phyloP scores from a whole-genome alignment of 345 rosid species.

The Citrus sp. region DNA sequence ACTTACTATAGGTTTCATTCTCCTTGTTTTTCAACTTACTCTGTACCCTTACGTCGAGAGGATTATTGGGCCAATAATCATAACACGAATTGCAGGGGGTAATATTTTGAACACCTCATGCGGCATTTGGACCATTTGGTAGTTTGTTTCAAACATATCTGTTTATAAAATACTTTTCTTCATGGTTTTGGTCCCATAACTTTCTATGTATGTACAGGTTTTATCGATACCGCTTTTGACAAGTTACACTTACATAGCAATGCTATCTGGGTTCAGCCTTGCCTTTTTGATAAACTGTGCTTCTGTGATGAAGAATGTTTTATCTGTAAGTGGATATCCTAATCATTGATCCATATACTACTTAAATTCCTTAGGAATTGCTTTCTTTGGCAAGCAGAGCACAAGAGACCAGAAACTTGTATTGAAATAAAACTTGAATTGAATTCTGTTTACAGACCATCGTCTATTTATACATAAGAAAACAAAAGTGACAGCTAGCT shows the following conservation, averaged over 20 bases:
- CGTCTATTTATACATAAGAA: no score
- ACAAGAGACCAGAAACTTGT: no score
- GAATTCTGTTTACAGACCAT: no score
- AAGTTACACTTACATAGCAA: slow-evolving; percentile 59
- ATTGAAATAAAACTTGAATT: no score
- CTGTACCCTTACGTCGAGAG: slow-evolving; percentile 60
- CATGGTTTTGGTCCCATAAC: not conserved
- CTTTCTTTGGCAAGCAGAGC: no score
- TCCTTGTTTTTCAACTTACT: slow-evolving; percentile 65
- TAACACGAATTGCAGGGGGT: slow-evolving; percentile 70
- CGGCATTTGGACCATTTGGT: not conserved
- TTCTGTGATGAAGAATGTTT: slow-evolving; percentile 58
- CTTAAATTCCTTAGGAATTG: no score
- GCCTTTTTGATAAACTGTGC: slow-evolving; percentile 50
- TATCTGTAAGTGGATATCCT: slow-evolving; percentile 45
- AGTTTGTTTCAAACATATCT: not conserved
- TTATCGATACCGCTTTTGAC: slow-evolving; percentile 53
- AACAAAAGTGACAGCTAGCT: no score
- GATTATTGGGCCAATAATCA: slow-evolving; percentile 53
- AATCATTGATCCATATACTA: no score
- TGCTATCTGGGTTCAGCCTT: slow-evolving; percentile 64
- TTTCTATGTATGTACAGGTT: slow-evolving; percentile 33
- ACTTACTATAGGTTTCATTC: slow-evolving; percentile 55
- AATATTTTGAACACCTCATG: slow-evolving; percentile 15
- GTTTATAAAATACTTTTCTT: not conserved